phyloP scores from a whole-genome alignment of 2,329 filamentous ascomycete species.

The Coniochaeta hoffmannii region DNA sequence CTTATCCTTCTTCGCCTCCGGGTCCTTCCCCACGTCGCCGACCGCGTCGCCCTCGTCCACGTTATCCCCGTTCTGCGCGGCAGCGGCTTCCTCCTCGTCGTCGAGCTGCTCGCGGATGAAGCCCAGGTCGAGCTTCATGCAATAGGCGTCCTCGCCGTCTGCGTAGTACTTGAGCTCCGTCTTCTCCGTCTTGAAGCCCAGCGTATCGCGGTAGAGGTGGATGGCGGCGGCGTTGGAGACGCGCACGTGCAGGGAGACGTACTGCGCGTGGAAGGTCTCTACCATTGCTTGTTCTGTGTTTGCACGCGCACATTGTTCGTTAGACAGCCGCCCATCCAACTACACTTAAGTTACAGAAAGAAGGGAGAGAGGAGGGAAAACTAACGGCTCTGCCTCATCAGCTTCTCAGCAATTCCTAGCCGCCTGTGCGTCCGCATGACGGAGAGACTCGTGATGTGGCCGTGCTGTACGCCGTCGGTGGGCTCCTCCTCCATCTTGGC shows the following conservation, averaged over 20 bases:
- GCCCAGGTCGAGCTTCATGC: constrained; percentile 82
- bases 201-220: constrained; percentile 85
- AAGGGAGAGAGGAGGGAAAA: constrained; percentile 17
- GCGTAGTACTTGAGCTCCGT: constrained; percentile 90
- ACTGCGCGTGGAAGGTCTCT: constrained; percentile 83
- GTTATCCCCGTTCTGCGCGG: constrained; percentile 19
- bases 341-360: background rate
- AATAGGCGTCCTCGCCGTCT: constrained; percentile 92
- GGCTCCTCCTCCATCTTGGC: constrained; percentile 99
- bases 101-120: constrained; percentile 43
- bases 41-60: constrained; percentile 64
- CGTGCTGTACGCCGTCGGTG: constrained; percentile 80
- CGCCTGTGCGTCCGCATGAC: constrained; percentile 95
- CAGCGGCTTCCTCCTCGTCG: constrained; percentile 18
- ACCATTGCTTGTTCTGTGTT: constrained; percentile 83
- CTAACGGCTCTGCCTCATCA: constrained; percentile 94
- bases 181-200: constrained; percentile 83
- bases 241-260: constrained; percentile 93
- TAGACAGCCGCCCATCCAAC: background rate
- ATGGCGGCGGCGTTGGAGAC: constrained; percentile 88
- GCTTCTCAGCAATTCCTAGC: constrained; percentile 88
- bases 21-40: constrained; percentile 54
- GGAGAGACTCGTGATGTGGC: constrained; percentile 89
- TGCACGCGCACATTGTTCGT: background rate
- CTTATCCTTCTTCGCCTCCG: constrained; percentile 35